A percentile compares a stretch with the other conserved stretches of the same genome.
phyloP scores from a whole-genome alignment of 768 basidiomycete genomes.

The Boletales sp. region DNA sequence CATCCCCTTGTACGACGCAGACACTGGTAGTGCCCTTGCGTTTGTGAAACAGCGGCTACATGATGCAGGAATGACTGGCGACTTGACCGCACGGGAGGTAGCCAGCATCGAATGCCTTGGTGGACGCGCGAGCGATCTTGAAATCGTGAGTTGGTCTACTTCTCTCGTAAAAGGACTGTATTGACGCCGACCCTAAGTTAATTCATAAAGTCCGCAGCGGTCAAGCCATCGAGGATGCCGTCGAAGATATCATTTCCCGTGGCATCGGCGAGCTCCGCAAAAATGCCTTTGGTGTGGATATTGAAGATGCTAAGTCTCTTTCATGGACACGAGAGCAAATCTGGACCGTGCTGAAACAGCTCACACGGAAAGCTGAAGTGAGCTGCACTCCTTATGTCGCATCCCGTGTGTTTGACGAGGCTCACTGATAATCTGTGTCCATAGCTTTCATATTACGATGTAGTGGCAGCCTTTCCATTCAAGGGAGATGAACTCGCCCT shows the following conservation, averaged over 20 bases:
- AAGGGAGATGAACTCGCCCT: conserved; percentile 84
- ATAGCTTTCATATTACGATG: conserved; percentile 78
- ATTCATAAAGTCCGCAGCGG: conserved; percentile 83
- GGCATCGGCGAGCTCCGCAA: conserved; percentile 83
- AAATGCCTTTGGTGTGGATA: conserved; percentile 89
- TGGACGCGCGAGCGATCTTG: conserved; percentile 87
- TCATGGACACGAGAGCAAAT: conserved; percentile 87
- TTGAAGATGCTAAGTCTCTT: conserved; percentile 78
- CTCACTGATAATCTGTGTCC: background rate
- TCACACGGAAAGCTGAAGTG: conserved; percentile 65
- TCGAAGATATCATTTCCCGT: conserved; percentile 83
- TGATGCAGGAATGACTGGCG: conserved; percentile 49
- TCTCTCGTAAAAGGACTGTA: background rate
- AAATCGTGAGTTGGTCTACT: conserved; percentile 52
- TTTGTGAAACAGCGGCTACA: conserved; percentile 79
- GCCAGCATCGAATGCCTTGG: conserved; percentile 72
- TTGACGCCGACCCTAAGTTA: conserved; percentile 42
- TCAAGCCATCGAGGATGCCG: conserved; percentile 68
- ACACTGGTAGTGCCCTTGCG: conserved; percentile 68
- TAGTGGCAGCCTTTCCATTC: conserved; percentile 82
- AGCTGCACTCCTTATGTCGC: conserved; percentile 27
- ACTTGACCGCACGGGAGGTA: conserved; percentile 54
- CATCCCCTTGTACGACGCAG: conserved; percentile 83
- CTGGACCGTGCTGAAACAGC: conserved; percentile 74
- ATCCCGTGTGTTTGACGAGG: conserved; percentile 9